These are phyloP conservation scores for Dactylellina cionopaga DNA, from an alignment of 2,329 filamentous ascomycete genomes.

Conservation along the genomic window DNA sequence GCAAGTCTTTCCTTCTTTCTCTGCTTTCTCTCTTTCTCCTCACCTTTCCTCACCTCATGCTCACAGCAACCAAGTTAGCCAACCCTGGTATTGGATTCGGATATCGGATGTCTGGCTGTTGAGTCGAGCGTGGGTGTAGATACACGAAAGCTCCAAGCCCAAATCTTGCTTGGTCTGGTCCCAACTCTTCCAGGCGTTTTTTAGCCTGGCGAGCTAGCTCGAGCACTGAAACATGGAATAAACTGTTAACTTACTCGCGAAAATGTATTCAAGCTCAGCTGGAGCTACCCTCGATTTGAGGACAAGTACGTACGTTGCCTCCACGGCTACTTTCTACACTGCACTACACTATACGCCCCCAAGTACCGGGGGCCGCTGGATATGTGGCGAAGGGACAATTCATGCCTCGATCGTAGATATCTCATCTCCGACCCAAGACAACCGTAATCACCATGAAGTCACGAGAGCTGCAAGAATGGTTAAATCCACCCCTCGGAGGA, in stretches of 20 bases:
- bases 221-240: constrained; percentile 39
- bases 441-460: constrained; percentile 18
- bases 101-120: constrained; percentile 41
- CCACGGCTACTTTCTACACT: too few relatives aligned
- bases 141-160: constrained; percentile 43
- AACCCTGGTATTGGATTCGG: constrained; percentile 50
- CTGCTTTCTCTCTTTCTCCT: too few relatives aligned
- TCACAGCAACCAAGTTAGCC: constrained; percentile 33
- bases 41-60: constrained; percentile 14
- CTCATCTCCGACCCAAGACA: neutral
- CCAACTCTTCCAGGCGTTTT: constrained; percentile 16
- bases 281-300: neutral
- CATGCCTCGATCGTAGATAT: constrained; percentile 1
- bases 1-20: too few relatives aligned
- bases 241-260: too few relatives aligned
- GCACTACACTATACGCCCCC: too few relatives aligned
- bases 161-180: constrained; percentile 48
- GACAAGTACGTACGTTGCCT: too few relatives aligned
- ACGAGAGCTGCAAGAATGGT: constrained; percentile 15
- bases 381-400: constrained; percentile 4
- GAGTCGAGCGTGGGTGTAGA: constrained; percentile 31
- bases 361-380: too few relatives aligned
- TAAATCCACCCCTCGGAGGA: constrained; percentile 9
- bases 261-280: too few relatives aligned
- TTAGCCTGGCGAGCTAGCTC: constrained; percentile 40